Evolutionary conservation across 2,329 filamentous ascomycete genomes (phyloP).

Genomic region (Myrmaecium sp.): DNA sequence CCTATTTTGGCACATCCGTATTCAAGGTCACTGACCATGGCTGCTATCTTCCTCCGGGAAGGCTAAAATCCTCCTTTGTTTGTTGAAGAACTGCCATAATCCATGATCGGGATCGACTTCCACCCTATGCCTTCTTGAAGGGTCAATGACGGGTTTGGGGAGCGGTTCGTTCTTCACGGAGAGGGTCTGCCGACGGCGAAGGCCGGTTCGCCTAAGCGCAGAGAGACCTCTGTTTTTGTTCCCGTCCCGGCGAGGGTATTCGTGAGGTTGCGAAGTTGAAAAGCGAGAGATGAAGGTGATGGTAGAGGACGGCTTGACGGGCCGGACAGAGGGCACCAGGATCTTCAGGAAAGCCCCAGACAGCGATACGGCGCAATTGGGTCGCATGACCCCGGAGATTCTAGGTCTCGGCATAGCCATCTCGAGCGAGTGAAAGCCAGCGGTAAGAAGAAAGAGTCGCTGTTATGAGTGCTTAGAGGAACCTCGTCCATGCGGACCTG

Average conservation of each 20-base stretch:
- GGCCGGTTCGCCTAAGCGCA: conserved; percentile 57
- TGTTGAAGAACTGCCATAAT: conserved; percentile 81
- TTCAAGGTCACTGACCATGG: conserved; percentile 38
- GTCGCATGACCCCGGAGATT: no score
- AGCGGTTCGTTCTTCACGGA: conserved; percentile 56
- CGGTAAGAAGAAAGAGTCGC: no score
- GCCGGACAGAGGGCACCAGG: conserved; percentile 11
- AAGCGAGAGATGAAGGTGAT: conserved; percentile 36
- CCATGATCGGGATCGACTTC: conserved; percentile 47
- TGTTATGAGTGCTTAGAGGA: no score
- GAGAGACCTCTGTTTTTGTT: conserved; percentile 72
- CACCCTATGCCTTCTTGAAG: conserved; percentile 37
- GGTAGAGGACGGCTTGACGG: no score
- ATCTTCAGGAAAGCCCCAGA: no score
- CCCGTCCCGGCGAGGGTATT: conserved; percentile 45
- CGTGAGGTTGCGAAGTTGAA: conserved; percentile 32
- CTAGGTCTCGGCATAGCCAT: no score
- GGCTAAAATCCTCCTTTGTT: conserved; percentile 48
- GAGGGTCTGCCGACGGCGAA: conserved; percentile 47
- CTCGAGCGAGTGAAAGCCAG: no score
- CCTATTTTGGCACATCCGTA: not conserved
- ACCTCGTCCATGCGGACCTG: no score
- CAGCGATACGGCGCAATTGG: no score
- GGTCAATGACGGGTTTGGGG: conserved; percentile 51
- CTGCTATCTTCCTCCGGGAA: conserved; percentile 53